Conservation (phyloP, 345 rosid genomes). For the Raphanus raphanistrum region DNA sequence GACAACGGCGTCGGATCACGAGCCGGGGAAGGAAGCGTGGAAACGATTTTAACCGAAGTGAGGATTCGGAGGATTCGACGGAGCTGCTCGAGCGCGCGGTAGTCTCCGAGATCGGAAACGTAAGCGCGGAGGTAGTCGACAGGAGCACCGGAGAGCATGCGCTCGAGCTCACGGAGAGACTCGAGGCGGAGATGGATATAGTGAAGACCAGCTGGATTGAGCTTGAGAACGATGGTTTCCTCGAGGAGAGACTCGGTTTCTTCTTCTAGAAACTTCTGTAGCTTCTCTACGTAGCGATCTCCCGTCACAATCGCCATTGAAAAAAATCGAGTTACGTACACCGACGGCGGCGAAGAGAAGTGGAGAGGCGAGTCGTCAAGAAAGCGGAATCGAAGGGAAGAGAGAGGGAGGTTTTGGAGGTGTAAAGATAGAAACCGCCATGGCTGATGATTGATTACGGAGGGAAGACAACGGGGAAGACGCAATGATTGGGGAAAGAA, state of each 20-base stretch:
- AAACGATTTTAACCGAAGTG: constrained; percentile 76
- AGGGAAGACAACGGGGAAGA: neutral
- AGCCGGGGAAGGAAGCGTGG: constrained; percentile 63
- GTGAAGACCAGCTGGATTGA: constrained; percentile 93
- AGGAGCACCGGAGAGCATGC: constrained; percentile 80
- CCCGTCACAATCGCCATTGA: constrained; percentile 94
- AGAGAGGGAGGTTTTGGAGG: constrained; percentile 38
- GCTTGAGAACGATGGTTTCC: constrained; percentile 66
- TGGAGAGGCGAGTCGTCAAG: neutral
- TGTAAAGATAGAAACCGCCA: constrained; percentile 45
- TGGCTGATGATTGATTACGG: constrained; percentile 26
- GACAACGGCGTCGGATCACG: constrained; percentile 90
- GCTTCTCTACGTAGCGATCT: constrained; percentile 85
- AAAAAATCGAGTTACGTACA: neutral
- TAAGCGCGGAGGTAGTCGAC: constrained; percentile 96
- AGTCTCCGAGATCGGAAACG: constrained; percentile 89
- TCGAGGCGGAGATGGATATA: constrained; percentile 90
- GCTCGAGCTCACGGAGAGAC: constrained; percentile 83
- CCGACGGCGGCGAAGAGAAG: neutral
- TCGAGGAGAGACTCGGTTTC: constrained; percentile 75
- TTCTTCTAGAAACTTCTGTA: constrained; percentile 70
- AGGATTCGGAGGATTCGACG: constrained; percentile 82
- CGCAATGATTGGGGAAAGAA: constrained; percentile 31
- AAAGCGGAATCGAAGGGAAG: neutral
- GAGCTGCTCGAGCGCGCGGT: constrained; percentile 92